Evolutionary conservation across 768 basidiomycete genomes (phyloP), one percentile per base, ranked within the genome.

Genomic region (Krasilnikovozyma curviuscula): DNA sequence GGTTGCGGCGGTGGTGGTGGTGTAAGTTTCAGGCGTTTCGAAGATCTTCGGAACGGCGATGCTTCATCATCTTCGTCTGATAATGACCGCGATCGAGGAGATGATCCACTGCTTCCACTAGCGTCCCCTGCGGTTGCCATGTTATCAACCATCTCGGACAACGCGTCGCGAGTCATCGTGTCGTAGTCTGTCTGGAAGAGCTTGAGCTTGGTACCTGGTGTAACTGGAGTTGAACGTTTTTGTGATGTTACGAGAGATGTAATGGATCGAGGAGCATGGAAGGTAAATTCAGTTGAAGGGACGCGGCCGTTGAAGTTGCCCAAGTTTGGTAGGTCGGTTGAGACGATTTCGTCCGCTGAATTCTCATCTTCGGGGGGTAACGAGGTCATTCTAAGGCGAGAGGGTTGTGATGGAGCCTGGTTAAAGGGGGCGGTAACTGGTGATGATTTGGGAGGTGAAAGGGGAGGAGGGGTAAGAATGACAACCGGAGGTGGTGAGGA

Each of bases 171-270:
- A 1, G 91, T 98, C 60, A 83, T 89, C 0, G 91, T 95, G 63
- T 98, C 91, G 59, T 95, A 97, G 55, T 85, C 78, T 44, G 88
- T 82, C 59, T 86, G 81, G 66, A 97, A 95, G 31, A 95, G 71
- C 12, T 55, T 58, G 21, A 64, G 54, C 1, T 53, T 46, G 39
- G 34, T 47, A 5, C 5, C n/a, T 7, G 7, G 18, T 18, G 10
- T 39, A 18, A 23, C 41, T 21, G 27, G 33, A 33, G 33, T 4
- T 12, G 35, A n/a, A 37, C 24, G 35, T 37, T 37, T 24, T 25
- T 23, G 35, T 29, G 16, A 37, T 46, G n/a, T 24, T n/a, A 2
- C 24, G 21, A 8, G 33, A 35, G 12, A 39, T 19, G 56, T 57
- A 31, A 54, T 64, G 55, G 57, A 70, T 54, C 68, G 67, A 10